Base-by-base conservation (phyloP, 345 rosid species). In the Populus euphratica region DNA sequence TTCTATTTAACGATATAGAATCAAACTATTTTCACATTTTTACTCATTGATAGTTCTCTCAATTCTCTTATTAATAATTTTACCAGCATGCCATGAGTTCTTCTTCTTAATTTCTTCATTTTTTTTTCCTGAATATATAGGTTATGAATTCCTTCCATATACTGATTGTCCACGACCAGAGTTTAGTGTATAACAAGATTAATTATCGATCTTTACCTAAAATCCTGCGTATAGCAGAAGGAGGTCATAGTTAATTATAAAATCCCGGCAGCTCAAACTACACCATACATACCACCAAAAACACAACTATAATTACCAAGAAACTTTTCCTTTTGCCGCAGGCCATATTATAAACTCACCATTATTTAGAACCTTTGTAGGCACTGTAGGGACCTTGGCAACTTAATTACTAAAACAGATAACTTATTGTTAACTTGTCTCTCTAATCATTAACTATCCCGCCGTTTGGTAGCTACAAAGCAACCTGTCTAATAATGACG, bases 371-470 rank as follows among this genome's bases (percentile, higher is more conserved):
- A 59, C 13, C 11, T 59, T 23, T 59, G 62, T 0, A 13, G 23
- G n/a, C 35, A 20, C 18, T 36, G 71, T 39, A 18, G 70, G 70
- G 70, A 18, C 68, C 20, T 16, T 27, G 49, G 21, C 27, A 72
- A 1, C 38, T 23, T 20, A 14, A 56, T 18, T n/a, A 73, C 35
- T 2, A 10, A 50, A 72, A 4, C 4, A 31, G 2, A 36, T 73
- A 27, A 38, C 72, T 70, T 66, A 29, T 43, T 38, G 17, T 36
- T 38, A 29, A 68, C 78, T 69, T 17, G 73, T 63, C 63, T n/a
- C 16, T 73, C 66, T 36, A 74, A 80, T 80, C 77, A 83, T 80
- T 74, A 29, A 41, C 56, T 54, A 35, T 80, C 38, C 83, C 81
- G 56, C 81, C 76, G 74, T 77, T 77, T 62, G 38, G 18, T 41